phyloP scores from a whole-genome alignment of 345 rosid species.

The Xanthoceras sorbifolium region DNA sequence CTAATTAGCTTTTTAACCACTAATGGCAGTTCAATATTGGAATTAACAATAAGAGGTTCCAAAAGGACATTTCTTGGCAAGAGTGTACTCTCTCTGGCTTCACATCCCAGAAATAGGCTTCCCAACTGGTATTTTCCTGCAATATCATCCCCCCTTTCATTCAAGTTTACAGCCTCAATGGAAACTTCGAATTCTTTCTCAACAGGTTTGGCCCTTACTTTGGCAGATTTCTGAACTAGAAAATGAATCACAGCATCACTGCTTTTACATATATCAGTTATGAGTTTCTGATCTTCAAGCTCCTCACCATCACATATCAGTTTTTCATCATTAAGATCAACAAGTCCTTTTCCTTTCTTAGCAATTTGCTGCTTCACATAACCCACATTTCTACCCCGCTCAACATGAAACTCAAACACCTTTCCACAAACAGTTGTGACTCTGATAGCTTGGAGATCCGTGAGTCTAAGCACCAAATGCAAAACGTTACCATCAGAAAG shows the following conservation, averaged over 20 bases:
- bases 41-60: constrained; percentile 59
- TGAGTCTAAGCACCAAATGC: constrained; percentile 67
- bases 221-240: constrained; percentile 56
- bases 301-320: constrained; percentile 70
- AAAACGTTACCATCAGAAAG: constrained; percentile 60
- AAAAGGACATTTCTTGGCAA: constrained; percentile 40
- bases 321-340: constrained; percentile 55
- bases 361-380: constrained; percentile 78
- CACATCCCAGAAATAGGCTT: constrained; percentile 17
- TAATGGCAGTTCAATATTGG: constrained; percentile 40
- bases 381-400: constrained; percentile 66
- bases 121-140: constrained; percentile 26
- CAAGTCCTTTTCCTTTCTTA: constrained; percentile 42
- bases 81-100: constrained; percentile 27
- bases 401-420: constrained; percentile 59
- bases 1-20: constrained; percentile 54
- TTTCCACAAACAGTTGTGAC: constrained; percentile 64
- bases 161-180: constrained; percentile 41
- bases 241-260: constrained; percentile 62
- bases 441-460: constrained; percentile 67
- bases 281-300: constrained; percentile 78
- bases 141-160: constrained; percentile 25
- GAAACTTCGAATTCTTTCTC: constrained; percentile 57
- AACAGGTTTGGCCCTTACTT: constrained; percentile 52
- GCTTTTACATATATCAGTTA: constrained; percentile 58